Evolutionary conservation across 2,329 filamentous ascomycete species (phyloP), one percentile per base, ranked within the genome.

Genomic region (Periglandula ipomoeae): DNA sequence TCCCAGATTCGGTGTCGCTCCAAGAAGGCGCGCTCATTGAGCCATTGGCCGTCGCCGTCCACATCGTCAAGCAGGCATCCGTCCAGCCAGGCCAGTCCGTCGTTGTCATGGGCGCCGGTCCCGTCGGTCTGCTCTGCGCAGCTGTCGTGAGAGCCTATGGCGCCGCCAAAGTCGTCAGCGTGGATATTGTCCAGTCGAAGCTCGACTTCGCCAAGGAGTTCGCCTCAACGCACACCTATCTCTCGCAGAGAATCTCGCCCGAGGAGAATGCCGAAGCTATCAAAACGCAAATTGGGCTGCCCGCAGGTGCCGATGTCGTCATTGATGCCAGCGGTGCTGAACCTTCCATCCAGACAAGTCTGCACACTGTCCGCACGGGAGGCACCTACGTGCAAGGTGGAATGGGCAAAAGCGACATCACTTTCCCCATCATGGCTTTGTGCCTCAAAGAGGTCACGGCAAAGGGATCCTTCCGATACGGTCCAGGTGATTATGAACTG

Each of bases 21-120:
- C 85, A 93, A 63, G 89, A 96, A 69, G 93, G 89, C 50, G 91
- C 93, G 2, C 70, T 97, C 53, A 82, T 97, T 60, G 91, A 97
- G 75, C 89, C 89, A 3, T 79, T 95, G 34, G 82, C 85, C 42
- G 89, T 95, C 24, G 89, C 84, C 13, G 89, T 95, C 27, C 89
- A 95, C 70, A 88, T 93, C 56, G 82, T 83, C 51, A 81, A 81
- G 58, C 86, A 90, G 70, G 88, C 84, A 2, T 67, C 69, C 23
- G 74, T 95, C 53, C 74, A 75, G 54, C 87, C 87, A 1, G 88
- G 88, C 8, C 79, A 89, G 61, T 81, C 78, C 6, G 86, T 89
- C 15, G 83, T 94, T 3, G 82, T 95, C 20, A 91, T 94, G 72
- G 89, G 89, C 41, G 88, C 88, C 3, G 89, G 89, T 0, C 88